Conservation (phyloP, 2,329 filamentous ascomycete species). For the Dactylellina leptospora region DNA sequence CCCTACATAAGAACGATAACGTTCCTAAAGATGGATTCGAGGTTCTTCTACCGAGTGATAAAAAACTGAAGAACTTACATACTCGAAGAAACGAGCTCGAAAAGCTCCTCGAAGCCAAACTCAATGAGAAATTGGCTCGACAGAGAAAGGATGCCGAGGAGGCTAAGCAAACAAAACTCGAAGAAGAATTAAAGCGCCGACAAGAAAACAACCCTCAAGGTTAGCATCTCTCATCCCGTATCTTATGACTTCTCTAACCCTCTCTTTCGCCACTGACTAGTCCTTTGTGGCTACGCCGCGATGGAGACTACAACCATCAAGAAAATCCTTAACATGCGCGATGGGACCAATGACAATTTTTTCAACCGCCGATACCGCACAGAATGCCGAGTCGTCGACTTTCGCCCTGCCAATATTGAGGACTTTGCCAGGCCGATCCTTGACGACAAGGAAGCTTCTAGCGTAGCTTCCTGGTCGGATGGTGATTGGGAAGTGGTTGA, state of each 20-base stretch:
- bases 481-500: slow-evolving; percentile 1
- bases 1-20: not conserved
- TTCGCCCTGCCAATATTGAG: slow-evolving; percentile 27
- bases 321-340: slow-evolving; percentile 17
- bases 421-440: slow-evolving; percentile 27
- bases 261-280: slow-evolving; percentile 5
- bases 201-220: slow-evolving; percentile 37
- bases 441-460: slow-evolving; percentile 16
- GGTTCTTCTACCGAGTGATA: slow-evolving; percentile 9
- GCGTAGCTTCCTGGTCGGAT: too few species aligned
- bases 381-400: slow-evolving; percentile 39
- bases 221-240: not conserved
- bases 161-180: slow-evolving; percentile 12
- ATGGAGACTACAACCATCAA: slow-evolving; percentile 35
- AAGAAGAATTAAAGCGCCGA: slow-evolving; percentile 24
- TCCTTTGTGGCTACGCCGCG: slow-evolving; percentile 27
- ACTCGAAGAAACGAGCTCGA: slow-evolving; percentile 23
- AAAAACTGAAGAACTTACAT: slow-evolving; percentile 13
- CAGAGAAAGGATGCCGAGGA: slow-evolving; percentile 11
- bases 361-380: slow-evolving; percentile 44
- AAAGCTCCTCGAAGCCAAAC: slow-evolving; percentile 9
- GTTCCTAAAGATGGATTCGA: slow-evolving; percentile 9
- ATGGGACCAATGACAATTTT: slow-evolving; percentile 31
- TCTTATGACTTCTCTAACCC: not conserved
- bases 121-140: slow-evolving; percentile 5